Percentiles rank a stretch among this genome's conserved stretches.
Conservation (phyloP, 2,329 filamentous ascomycete genomes). For the Fusarium duplospermum region DNA sequence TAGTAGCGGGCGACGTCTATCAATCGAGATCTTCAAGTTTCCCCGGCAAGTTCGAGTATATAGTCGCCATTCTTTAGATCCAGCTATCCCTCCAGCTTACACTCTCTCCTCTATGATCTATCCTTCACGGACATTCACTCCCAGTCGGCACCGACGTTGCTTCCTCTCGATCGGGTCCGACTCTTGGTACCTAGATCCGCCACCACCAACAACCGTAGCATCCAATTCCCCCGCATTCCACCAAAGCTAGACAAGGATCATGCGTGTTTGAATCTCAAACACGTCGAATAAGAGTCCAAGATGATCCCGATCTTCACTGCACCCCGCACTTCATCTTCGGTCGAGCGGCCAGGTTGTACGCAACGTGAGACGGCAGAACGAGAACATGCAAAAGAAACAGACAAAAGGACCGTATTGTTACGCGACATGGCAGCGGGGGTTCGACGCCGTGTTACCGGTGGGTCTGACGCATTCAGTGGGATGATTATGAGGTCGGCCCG, state of each 20-base stretch:
- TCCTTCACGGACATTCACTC: background rate
- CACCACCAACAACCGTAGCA: background rate
- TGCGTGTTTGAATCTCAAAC: background rate
- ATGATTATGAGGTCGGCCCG: slow-evolving; percentile 16
- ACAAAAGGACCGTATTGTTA: background rate
- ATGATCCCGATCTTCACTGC: slow-evolving; percentile 14
- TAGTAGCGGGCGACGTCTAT: too few species aligned
- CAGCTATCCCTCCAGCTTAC: too few species aligned
- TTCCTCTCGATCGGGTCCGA: background rate
- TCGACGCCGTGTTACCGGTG: slow-evolving; percentile 13
- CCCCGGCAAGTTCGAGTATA: background rate
- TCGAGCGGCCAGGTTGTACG: background rate
- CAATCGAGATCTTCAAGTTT: background rate
- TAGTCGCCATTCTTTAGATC: background rate
- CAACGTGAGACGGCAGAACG: background rate
- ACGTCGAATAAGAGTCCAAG: slow-evolving; percentile 11
- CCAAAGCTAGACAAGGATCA: slow-evolving; percentile 7
- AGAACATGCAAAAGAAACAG: background rate
- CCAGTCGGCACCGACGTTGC: background rate
- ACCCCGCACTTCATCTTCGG: slow-evolving; percentile 28
- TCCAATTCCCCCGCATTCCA: slow-evolving; percentile 10
- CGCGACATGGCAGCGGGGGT: slow-evolving; percentile 13
- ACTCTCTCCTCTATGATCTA: too few species aligned
- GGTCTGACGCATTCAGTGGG: slow-evolving; percentile 30
- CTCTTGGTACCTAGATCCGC: background rate